These are phyloP conservation scores for Colletotrichum neosansevieriae DNA, from an alignment of 2,329 filamentous ascomycete genomes.

Conservation along the genomic window DNA sequence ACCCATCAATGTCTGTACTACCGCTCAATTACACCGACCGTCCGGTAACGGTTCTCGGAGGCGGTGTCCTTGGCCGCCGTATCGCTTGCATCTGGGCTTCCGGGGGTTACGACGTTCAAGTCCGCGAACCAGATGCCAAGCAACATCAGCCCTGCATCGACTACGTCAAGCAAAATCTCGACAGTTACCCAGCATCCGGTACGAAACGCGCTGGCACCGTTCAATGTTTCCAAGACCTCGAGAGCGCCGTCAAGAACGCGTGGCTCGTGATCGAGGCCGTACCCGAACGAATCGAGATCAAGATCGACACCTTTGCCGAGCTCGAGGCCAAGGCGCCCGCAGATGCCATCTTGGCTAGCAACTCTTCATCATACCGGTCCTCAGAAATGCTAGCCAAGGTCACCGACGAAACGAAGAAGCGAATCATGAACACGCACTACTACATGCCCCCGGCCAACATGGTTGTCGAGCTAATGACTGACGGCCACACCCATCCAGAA, in stretches of 20 bases:
- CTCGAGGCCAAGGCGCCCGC: conserved; percentile 55
- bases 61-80: conserved; percentile 57
- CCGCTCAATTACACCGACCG: conserved; percentile 44
- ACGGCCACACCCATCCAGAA: conserved; percentile 55
- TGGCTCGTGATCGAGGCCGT: conserved; percentile 68
- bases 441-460: conserved; percentile 60
- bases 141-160: conserved; percentile 52
- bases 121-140: conserved; percentile 56
- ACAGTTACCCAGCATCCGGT: conserved; percentile 44
- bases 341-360: conserved; percentile 63
- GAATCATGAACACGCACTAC: conserved; percentile 64
- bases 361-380: conserved; percentile 65
- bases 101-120: conserved; percentile 56
- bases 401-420: conserved; percentile 48
- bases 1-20: conserved; percentile 40
- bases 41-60: conserved; percentile 54
- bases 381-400: conserved; percentile 60
- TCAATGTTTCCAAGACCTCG: conserved; percentile 51
- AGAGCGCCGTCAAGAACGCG: conserved; percentile 55
- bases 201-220: conserved; percentile 44
- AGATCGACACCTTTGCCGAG: conserved; percentile 60
- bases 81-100: conserved; percentile 56
- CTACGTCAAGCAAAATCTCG: conserved; percentile 54
- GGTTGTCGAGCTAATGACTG: conserved; percentile 67
- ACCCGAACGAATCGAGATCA: conserved; percentile 62